These are phyloP conservation scores for Blastobotrys proliferans DNA, from an alignment of 1,139 yeast species.

Conservation along the genomic window DNA sequence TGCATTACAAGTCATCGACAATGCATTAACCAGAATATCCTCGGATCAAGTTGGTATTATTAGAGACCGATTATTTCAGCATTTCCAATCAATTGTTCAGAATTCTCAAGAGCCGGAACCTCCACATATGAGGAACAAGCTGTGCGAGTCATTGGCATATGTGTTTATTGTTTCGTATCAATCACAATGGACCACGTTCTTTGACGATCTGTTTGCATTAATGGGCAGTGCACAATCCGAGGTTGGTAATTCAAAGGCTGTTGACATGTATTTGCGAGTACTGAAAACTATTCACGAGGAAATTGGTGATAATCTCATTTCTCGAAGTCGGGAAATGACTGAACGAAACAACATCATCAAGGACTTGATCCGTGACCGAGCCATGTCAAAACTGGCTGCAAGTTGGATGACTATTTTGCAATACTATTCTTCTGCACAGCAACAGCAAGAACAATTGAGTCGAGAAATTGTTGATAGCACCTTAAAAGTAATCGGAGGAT, in stretches of 20 bases:
- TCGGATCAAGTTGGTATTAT: conserved; percentile 46
- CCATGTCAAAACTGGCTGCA: conserved; percentile 61
- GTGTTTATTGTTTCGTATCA: conserved; percentile 67
- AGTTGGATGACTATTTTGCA: conserved; percentile 65
- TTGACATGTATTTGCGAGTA: conserved; percentile 75
- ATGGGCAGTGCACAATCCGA: conserved; percentile 22
- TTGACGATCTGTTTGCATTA: conserved; percentile 54
- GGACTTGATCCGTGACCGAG: conserved; percentile 74
- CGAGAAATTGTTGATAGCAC: conserved; percentile 54
- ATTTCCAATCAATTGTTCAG: conserved; percentile 27
- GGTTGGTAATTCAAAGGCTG: conserved; percentile 46
- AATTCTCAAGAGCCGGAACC: conserved; percentile 41
- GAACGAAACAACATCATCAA: conserved; percentile 70
- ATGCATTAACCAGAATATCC: conserved; percentile 49
- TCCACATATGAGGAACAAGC: conserved; percentile 67
- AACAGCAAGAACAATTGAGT: conserved; percentile 22
- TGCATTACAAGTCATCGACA: conserved; percentile 75
- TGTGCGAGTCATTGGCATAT: conserved; percentile 68
- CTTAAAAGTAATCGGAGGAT: conserved; percentile 73
- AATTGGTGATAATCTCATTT: conserved; percentile 85
- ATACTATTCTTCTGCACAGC: conserved; percentile 27
- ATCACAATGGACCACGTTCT: conserved; percentile 59
- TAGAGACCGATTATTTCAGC: conserved; percentile 46
- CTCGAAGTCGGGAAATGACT: conserved; percentile 54
- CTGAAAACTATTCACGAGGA: conserved; percentile 77